Conservation (phyloP, 805 yeast genomes). For the Saccharomyces mikatae region DNA sequence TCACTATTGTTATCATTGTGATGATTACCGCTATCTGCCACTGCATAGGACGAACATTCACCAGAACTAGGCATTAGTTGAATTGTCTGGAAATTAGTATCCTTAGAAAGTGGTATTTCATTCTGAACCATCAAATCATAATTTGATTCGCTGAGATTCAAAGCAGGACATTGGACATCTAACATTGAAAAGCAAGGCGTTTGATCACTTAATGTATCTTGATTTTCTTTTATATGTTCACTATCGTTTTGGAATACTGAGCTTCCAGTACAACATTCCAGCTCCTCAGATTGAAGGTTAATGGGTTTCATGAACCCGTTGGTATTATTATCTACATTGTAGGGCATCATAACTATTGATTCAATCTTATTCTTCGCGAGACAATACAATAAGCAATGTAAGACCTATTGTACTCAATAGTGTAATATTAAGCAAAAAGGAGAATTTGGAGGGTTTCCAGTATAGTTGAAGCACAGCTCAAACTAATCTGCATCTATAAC, state of each 20-base stretch:
- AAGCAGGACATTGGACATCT: neutral
- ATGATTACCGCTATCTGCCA: neutral
- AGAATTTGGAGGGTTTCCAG: neutral
- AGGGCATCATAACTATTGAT: neutral
- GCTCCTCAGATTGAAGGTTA: neutral
- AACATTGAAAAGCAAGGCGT: neutral
- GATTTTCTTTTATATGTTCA: neutral
- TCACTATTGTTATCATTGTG: neutral
- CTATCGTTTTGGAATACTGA: neutral
- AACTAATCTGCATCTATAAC: neutral
- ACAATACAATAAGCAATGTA: neutral
- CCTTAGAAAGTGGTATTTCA: neutral
- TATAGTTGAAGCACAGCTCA: neutral
- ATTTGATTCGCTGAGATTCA: neutral
- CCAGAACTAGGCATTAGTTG: neutral
- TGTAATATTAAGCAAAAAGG: neutral
- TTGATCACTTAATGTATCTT: neutral
- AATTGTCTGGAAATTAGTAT: neutral
- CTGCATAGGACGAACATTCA: neutral
- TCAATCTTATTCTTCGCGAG: neutral
- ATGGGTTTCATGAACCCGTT: neutral
- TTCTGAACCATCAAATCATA: neutral
- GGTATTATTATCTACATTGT: neutral
- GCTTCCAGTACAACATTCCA: neutral
- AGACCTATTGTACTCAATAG: neutral